A percentile compares a stretch with the other conserved stretches of the same genome.
Evolutionary conservation across 2,329 filamentous ascomycete species (phyloP).

Genomic region (Curvularia verruculosa): DNA sequence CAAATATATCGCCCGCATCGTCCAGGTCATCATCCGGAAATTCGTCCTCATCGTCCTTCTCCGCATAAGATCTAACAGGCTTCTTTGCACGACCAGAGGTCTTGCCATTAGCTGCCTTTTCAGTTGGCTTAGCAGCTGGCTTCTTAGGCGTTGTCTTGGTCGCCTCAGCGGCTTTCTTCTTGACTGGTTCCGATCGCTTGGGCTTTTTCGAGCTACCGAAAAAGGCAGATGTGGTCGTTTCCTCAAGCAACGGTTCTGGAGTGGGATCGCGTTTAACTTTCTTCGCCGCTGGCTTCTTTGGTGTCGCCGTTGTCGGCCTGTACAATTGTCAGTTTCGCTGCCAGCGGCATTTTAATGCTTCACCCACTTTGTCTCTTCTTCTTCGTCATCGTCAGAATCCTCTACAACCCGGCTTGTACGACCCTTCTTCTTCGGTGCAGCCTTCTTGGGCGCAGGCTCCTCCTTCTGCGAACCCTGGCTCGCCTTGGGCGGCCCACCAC

Average conservation of each 20-base stretch:
- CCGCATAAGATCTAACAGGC: constrained; percentile 47
- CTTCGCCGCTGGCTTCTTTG: constrained; percentile 65
- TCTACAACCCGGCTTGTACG: constrained; percentile 63
- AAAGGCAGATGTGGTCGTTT: constrained; percentile 67
- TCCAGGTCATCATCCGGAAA: constrained; percentile 55
- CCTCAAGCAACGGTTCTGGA: constrained; percentile 59
- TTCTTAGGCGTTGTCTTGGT: constrained; percentile 47
- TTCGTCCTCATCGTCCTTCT: constrained; percentile 69
- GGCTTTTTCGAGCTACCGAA: constrained; percentile 66
- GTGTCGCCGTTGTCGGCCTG: constrained; percentile 52
- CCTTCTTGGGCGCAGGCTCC: constrained; percentile 46
- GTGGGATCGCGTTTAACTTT: constrained; percentile 60
- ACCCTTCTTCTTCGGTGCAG: constrained; percentile 51
- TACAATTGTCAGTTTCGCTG: constrained; percentile 28
- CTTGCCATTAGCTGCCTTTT: constrained; percentile 44
- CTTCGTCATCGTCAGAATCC: constrained; percentile 67
- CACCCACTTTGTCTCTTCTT: constrained; percentile 44
- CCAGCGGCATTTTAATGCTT: not conserved
- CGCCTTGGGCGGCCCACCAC: constrained; percentile 71
- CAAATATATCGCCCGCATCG: constrained; percentile 81
- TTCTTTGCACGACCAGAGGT: constrained; percentile 52
- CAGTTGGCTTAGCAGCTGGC: constrained; percentile 42
- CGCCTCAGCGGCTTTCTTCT: constrained; percentile 40
- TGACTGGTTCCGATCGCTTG: constrained; percentile 55
- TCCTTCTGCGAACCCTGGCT: constrained; percentile 40